Base-by-base conservation (phyloP, 2,329 filamentous ascomycete genomes). In the Aspergillus neoniger region DNA sequence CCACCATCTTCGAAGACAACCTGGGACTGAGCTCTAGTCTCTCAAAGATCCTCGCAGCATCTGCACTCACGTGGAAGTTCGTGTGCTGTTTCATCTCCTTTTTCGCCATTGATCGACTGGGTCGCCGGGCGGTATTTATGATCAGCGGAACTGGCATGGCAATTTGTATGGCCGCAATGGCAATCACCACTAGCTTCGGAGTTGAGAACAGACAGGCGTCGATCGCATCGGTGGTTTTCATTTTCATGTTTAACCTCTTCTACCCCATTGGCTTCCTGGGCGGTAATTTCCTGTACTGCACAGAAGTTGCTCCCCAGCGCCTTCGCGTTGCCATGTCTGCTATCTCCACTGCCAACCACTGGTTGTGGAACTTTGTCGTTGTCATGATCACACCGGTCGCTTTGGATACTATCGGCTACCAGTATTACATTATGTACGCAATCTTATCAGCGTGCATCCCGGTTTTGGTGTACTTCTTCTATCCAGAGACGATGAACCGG, bases 161-260 rank as follows among this genome's bases (percentile, higher is more conserved):
- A 2, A 65, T 74, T 19, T 86, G 83, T 71, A 86, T 86, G 84
- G 64, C 82, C 5, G 81, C 89, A 41, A 67, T 82, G n/a, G 75
- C 78, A 2, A 67, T 79, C 36, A 74, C 67, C 32, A 75, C 68
- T 41, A 72, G 71, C 23, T 77, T 75, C 55, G 63, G 72, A 39
- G 66, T 28, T 3, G 51, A 39, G 10, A 63, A 66, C 23, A 41
- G 57, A 3, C 14, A 43, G 3, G 62, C 64, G 1, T 65, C 64
- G 2, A 63, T 67, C 38, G 61, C 50, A n/a, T 65, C 65, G 2
- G 67, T 63, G 3, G 57, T 59, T 19, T 70, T 70, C 48, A 66
- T 88, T 28, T 89, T 88, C 72, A 82, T 85, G 6, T 89, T 88
- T 74, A 88, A 88, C 62, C 84, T 85, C 1, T 86, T 85, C 59